phyloP scores from a whole-genome alignment of 2,329 filamentous ascomycete species.

The Penicillium sp. region DNA sequence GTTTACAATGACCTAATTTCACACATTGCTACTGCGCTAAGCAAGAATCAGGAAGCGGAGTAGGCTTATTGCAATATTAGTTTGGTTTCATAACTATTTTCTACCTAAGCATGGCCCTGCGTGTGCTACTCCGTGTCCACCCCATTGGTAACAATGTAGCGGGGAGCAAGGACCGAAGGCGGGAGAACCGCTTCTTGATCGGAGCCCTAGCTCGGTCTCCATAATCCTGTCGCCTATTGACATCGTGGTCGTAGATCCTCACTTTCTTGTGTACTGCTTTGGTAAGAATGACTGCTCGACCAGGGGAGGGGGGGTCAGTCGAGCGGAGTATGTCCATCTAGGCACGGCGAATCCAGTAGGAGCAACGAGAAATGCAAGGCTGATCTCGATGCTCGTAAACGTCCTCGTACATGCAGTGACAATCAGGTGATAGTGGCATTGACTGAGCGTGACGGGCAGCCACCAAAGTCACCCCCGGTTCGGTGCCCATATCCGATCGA shows the following conservation, averaged over 20 bases:
- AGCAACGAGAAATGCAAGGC: background rate
- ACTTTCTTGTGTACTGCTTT: background rate
- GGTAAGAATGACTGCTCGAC: background rate
- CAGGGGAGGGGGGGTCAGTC: background rate
- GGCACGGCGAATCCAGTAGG: background rate
- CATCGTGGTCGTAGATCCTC: background rate
- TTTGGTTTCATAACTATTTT: background rate
- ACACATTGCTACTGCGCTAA: background rate
- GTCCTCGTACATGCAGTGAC: slow-evolving; percentile 18
- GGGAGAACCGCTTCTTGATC: background rate
- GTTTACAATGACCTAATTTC: background rate
- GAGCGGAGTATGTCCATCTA: background rate
- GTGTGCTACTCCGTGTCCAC: background rate
- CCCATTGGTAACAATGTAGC: background rate
- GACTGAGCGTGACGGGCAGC: slow-evolving; percentile 15
- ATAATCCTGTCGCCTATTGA: background rate
- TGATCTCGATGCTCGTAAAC: background rate
- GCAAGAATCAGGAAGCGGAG: background rate
- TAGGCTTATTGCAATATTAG: background rate
- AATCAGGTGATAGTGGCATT: slow-evolving; percentile 24
- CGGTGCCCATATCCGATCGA: background rate
- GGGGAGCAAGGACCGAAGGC: background rate
- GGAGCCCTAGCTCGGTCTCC: background rate
- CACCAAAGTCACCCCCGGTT: background rate
- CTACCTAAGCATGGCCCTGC: background rate